Conservation (phyloP, 345 rosid species). For the Lenwebbia sp. region DNA sequence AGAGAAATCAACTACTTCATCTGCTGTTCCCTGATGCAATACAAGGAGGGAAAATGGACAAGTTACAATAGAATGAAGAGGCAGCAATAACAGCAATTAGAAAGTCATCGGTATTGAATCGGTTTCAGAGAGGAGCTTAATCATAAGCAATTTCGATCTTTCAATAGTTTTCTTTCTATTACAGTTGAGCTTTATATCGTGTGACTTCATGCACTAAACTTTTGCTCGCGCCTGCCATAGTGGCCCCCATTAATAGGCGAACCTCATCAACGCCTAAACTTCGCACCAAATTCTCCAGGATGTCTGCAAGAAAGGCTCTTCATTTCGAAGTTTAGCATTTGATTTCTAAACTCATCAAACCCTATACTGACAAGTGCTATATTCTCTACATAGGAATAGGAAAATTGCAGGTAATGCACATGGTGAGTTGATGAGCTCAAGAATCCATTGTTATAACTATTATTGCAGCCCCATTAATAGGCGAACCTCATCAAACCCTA, state of each 20-base stretch:
- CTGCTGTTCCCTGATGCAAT: conserved; percentile 65
- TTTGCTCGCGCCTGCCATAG: neutral
- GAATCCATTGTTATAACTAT: neutral
- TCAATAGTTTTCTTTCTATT: neutral
- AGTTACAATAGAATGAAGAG: neutral
- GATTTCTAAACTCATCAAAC: neutral
- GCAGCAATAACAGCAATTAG: neutral
- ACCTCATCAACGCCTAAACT: neutral
- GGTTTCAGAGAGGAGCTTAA: neutral
- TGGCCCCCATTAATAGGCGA: neutral
- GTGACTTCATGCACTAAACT: neutral
- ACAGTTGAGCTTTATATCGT: neutral
- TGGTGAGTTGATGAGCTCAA: neutral
- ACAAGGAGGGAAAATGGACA: neutral
- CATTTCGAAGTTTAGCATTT: neutral
- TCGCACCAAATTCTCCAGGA: neutral
- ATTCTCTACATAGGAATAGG: neutral
- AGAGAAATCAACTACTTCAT: conserved; percentile 87
- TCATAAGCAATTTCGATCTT: neutral
- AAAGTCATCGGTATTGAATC: neutral
- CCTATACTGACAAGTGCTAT: neutral
- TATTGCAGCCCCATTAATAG: neutral
- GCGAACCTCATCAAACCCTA: neutral
- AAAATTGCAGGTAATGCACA: neutral
- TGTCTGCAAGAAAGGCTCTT: neutral